A percentile compares a stretch with the other conserved stretches of the same genome.
Conservation (phyloP, 805 yeast species). For the Saccharomycopsis fodiens region DNA sequence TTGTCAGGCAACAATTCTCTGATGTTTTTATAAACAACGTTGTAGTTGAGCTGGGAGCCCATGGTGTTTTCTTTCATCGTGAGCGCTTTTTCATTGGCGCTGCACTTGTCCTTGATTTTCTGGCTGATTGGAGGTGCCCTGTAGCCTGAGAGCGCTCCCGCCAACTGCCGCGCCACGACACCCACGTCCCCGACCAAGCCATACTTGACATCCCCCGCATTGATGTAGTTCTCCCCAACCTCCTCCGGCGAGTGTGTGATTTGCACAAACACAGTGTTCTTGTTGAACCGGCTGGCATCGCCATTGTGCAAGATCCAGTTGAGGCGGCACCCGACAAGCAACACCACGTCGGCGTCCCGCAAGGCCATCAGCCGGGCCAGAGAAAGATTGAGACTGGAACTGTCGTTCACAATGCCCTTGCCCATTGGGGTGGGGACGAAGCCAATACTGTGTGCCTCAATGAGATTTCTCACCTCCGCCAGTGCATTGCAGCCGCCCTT, state of each 20-base stretch:
- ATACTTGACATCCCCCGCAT: constrained; percentile 25
- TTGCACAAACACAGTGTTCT: constrained; percentile 44
- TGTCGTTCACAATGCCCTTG: constrained; percentile 58
- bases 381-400: constrained; percentile 39
- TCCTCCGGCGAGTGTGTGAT: constrained; percentile 25
- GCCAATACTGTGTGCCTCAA: constrained; percentile 37
- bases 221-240: constrained; percentile 10
- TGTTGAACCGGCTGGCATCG: constrained; percentile 41
- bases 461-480: constrained; percentile 32
- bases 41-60: constrained; percentile 35
- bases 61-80: constrained; percentile 27
- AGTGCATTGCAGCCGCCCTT: constrained; percentile 52
- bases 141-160: constrained; percentile 24
- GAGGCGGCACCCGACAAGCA: constrained; percentile 58
- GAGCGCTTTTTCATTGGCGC: constrained; percentile 29
- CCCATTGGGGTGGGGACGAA: constrained; percentile 78
- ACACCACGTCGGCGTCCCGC: constrained; percentile 47
- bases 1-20: constrained; percentile 31
- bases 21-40: constrained; percentile 44
- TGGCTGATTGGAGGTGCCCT: constrained; percentile 26
- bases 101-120: constrained; percentile 26
- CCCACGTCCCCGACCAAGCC: constrained; percentile 53
- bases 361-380: constrained; percentile 61
- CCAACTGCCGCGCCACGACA: background rate
- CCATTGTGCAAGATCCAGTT: constrained; percentile 74